A percentile compares a stretch with the other conserved stretches of the same genome.
Conservation (phyloP, 495 filamentous ascomycete genomes). For the Hyaloscypha variabilis region DNA sequence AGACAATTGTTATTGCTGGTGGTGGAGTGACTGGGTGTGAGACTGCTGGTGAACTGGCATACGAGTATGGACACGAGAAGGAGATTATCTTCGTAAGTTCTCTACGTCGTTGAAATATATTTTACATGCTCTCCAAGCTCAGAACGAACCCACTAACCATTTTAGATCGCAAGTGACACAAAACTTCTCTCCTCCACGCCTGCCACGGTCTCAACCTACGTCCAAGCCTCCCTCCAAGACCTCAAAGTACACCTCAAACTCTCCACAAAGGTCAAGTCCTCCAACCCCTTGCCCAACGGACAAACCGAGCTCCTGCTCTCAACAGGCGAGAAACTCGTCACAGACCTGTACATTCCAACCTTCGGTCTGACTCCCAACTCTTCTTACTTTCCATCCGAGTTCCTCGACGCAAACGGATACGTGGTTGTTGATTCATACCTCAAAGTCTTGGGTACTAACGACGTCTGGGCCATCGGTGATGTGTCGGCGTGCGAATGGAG, state of each 20-base stretch:
- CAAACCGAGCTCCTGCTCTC: slow-evolving; percentile 31
- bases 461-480: slow-evolving; percentile 48
- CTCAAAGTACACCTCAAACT: slow-evolving; percentile 34
- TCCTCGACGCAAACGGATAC: slow-evolving; percentile 38
- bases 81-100: slow-evolving; percentile 28
- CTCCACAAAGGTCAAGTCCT: slow-evolving; percentile 17
- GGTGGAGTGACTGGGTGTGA: slow-evolving; percentile 71
- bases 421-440: slow-evolving; percentile 40
- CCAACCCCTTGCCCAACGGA: slow-evolving; percentile 23
- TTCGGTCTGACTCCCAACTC: slow-evolving; percentile 46
- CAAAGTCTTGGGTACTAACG: slow-evolving; percentile 34
- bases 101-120: slow-evolving; percentile 21
- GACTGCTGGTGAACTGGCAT: slow-evolving; percentile 60
- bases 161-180: slow-evolving; percentile 29
- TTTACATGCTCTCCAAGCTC: no score
- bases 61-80: slow-evolving; percentile 38
- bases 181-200: slow-evolving; percentile 50
- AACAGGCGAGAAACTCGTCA: slow-evolving; percentile 26
- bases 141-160: not conserved
- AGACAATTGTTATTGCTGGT: slow-evolving; percentile 65
- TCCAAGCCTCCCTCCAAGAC: slow-evolving; percentile 36
- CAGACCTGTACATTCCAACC: slow-evolving; percentile 46
- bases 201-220: slow-evolving; percentile 32
- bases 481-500: slow-evolving; percentile 20
- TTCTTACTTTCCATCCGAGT: slow-evolving; percentile 33